phyloP scores from a whole-genome alignment of 306 rosid species.

The Acacia acuminata region DNA sequence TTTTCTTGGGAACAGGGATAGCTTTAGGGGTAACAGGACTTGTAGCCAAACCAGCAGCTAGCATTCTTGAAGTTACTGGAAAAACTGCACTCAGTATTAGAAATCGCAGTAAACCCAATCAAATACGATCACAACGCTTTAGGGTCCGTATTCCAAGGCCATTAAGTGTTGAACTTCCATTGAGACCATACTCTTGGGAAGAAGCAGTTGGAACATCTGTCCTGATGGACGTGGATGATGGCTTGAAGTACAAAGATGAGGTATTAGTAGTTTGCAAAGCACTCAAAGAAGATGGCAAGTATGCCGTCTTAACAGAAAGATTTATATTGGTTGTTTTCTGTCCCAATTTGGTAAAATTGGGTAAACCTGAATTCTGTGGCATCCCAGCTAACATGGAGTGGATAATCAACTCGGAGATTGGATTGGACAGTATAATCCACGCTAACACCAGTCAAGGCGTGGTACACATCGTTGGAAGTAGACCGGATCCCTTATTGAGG shows the following conservation, averaged over 20 bases:
- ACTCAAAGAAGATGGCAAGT: conserved; percentile 81
- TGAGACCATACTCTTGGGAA: conserved; percentile 88
- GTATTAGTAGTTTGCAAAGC: conserved; percentile 71
- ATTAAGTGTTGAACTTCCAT: conserved; percentile 57
- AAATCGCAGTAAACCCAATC: conserved; percentile 81
- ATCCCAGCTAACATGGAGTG: conserved; percentile 69
- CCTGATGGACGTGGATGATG: conserved; percentile 67
- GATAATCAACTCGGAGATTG: conserved; percentile 72
- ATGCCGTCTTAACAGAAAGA: conserved; percentile 69
- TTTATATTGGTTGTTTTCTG: conserved; percentile 60
- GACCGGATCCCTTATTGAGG: conserved; percentile 63
- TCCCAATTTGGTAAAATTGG: conserved; percentile 60
- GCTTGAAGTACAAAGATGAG: conserved; percentile 71
- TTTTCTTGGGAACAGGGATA: conserved; percentile 59
- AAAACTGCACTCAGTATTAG: conserved; percentile 91
- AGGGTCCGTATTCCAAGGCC: conserved; percentile 84
- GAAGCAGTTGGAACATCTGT: conserved; percentile 80
- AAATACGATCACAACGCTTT: conserved; percentile 53
- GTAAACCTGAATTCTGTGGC: conserved; percentile 79
- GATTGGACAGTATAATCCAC: conserved; percentile 77
- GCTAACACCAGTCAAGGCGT: conserved; percentile 58
- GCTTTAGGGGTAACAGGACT: conserved; percentile 92
- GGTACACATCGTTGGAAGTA: conserved; percentile 79
- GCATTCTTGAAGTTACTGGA: conserved; percentile 95
- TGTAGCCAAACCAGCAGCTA: conserved; percentile 93